Conservation (phyloP, 768 basidiomycete genomes). For the Nidularia pulvinata region DNA sequence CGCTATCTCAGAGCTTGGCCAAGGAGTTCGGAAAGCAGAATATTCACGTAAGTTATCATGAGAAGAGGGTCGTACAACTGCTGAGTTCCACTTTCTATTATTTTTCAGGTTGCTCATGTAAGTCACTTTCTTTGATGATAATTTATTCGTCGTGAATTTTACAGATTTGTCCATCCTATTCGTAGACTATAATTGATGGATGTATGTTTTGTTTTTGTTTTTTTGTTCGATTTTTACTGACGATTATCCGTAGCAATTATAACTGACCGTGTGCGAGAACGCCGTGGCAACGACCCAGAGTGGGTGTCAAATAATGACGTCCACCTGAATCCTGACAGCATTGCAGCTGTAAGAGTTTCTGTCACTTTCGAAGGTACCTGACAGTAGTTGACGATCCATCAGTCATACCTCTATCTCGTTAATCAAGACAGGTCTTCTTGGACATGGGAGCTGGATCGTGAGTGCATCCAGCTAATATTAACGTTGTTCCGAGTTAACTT, state of each 20-base stretch:
- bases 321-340: conserved; percentile 62
- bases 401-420: conserved; percentile 69
- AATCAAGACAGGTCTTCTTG: conserved; percentile 72
- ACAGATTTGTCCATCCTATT: not conserved
- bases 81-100: not conserved
- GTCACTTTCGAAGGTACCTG: too few relatives aligned
- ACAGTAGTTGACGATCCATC: not conserved
- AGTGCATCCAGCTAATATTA: conserved; percentile 17
- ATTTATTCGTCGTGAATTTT: too few relatives aligned
- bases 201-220: conserved; percentile 20
- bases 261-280: conserved; percentile 23
- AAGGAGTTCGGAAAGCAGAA: conserved; percentile 78
- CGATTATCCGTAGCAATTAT: conserved; percentile 25
- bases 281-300: conserved; percentile 17
- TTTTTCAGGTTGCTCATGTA: conserved; percentile 61
- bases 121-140: conserved; percentile 17
- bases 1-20: conserved; percentile 67
- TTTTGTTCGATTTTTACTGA: not conserved
- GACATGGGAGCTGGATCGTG: conserved; percentile 83
- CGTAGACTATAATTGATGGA: conserved; percentile 72
- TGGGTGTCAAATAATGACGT: conserved; percentile 45
- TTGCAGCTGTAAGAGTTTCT: conserved; percentile 54
- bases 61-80: too few relatives aligned
- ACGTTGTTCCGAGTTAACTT: not conserved
- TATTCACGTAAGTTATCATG: conserved; percentile 52